phyloP scores from a whole-genome alignment of 2,329 filamentous ascomycete species.

The Pseudocercospora macadamiae region DNA sequence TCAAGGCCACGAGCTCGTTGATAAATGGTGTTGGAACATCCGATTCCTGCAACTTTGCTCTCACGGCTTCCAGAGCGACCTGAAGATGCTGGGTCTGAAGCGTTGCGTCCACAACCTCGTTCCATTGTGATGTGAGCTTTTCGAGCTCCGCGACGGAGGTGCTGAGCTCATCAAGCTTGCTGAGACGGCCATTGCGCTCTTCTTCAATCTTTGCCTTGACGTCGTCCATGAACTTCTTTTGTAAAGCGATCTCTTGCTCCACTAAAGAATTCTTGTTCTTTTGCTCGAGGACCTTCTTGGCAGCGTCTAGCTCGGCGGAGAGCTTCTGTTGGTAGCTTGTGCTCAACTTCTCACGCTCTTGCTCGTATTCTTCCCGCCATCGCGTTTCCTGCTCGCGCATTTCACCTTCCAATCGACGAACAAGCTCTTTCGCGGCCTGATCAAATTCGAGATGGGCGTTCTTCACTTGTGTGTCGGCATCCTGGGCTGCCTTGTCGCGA shows the following conservation, averaged over 20 bases:
- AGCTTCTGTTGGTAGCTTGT: constrained; percentile 79
- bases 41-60: constrained; percentile 76
- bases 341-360: constrained; percentile 79
- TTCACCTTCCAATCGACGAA: constrained; percentile 80
- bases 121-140: constrained; percentile 85
- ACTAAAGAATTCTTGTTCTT: constrained; percentile 81
- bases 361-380: constrained; percentile 86
- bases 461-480: constrained; percentile 74
- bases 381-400: constrained; percentile 79
- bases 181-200: constrained; percentile 83
- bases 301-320: constrained; percentile 75
- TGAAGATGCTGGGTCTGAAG: constrained; percentile 94
- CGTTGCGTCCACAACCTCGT: constrained; percentile 84
- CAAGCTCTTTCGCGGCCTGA: constrained; percentile 81
- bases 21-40: constrained; percentile 78
- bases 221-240: constrained; percentile 78
- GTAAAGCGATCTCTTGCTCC: constrained; percentile 86
- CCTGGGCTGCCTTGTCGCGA: constrained; percentile 68
- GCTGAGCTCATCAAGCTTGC: constrained; percentile 80
- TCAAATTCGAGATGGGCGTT: constrained; percentile 78
- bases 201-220: constrained; percentile 81
- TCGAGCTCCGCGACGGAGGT: constrained; percentile 80
- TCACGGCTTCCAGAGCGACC: constrained; percentile 91
- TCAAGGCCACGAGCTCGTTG: constrained; percentile 88
- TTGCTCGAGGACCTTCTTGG: constrained; percentile 79